Evolutionary conservation across 495 filamentous ascomycete genomes (phyloP).

Genomic region (Penicillium manginii): DNA sequence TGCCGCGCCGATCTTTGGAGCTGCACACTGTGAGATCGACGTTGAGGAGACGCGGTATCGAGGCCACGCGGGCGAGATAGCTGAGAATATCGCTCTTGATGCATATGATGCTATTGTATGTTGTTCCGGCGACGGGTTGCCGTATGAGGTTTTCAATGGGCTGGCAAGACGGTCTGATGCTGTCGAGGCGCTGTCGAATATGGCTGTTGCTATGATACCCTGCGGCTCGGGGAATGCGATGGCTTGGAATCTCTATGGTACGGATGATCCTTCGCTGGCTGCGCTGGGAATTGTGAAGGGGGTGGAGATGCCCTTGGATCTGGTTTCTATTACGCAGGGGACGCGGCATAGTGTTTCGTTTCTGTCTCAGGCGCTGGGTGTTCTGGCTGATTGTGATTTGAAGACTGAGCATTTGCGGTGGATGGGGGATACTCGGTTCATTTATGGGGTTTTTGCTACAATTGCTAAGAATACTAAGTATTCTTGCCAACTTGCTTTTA

Average conservation of each 20-base stretch:
- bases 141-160: constrained; percentile 92
- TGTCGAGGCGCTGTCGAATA: constrained; percentile 64
- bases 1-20: constrained; percentile 77
- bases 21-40: constrained; percentile 73
- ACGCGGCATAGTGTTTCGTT: constrained; percentile 72
- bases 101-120: constrained; percentile 78
- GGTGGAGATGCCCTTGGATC: constrained; percentile 72
- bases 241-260: constrained; percentile 84
- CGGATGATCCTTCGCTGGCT: constrained; percentile 68
- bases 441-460: constrained; percentile 44
- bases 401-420: constrained; percentile 87
- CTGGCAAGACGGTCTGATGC: constrained; percentile 73
- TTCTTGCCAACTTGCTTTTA: not conserved
- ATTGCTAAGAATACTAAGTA: constrained; percentile 57
- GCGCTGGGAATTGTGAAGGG: constrained; percentile 83
- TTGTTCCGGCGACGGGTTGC: constrained; percentile 87
- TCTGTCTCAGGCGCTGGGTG: constrained; percentile 81
- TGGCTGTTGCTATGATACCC: constrained; percentile 84
- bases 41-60: constrained; percentile 68
- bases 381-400: constrained; percentile 86
- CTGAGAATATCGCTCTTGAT: constrained; percentile 72
- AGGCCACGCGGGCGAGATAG: constrained; percentile 77
- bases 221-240: constrained; percentile 91
- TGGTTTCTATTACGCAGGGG: constrained; percentile 84
- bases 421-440: constrained; percentile 70